phyloP scores from a whole-genome alignment of 2,329 filamentous ascomycete species.

The Alternaria metachromatica region DNA sequence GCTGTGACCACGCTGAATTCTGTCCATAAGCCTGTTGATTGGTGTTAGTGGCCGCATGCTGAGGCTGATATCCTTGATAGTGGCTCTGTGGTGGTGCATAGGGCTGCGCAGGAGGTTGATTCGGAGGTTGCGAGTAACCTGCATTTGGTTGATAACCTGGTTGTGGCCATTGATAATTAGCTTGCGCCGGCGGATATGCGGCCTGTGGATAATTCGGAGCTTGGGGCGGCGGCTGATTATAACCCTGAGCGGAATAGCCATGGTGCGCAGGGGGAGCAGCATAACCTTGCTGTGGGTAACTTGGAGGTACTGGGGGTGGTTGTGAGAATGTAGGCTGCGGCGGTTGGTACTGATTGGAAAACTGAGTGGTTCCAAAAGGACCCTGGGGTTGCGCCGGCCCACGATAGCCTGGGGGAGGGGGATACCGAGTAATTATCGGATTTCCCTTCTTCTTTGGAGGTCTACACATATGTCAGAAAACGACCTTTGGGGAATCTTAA shows the following conservation, averaged over 20 bases:
- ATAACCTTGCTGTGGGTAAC: slow-evolving; percentile 35
- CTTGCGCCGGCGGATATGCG: slow-evolving; percentile 28
- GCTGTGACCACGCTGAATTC: slow-evolving; percentile 28
- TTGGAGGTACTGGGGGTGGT: slow-evolving; percentile 23
- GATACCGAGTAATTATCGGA: slow-evolving; percentile 58
- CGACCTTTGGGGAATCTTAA: background rate
- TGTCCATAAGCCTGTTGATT: slow-evolving; percentile 36
- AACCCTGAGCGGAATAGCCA: slow-evolving; percentile 33
- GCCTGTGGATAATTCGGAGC: slow-evolving; percentile 24
- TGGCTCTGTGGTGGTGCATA: slow-evolving; percentile 27
- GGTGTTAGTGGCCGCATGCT: slow-evolving; percentile 25
- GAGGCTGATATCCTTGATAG: slow-evolving; percentile 29
- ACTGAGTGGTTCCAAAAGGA: slow-evolving; percentile 34
- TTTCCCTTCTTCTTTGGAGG: slow-evolving; percentile 55
- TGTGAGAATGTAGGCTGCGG: slow-evolving; percentile 38
- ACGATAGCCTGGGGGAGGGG: slow-evolving; percentile 57
- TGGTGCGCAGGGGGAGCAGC: slow-evolving; percentile 23
- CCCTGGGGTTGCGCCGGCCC: slow-evolving; percentile 43
- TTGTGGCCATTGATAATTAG: slow-evolving; percentile 35
- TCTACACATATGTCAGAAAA: slow-evolving; percentile 30
- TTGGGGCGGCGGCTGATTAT: slow-evolving; percentile 27
- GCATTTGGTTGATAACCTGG: slow-evolving; percentile 32
- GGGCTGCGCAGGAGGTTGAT: slow-evolving; percentile 27
- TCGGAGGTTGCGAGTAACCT: slow-evolving; percentile 28
- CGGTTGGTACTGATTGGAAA: slow-evolving; percentile 35